Evolutionary conservation across 495 filamentous ascomycete species (phyloP).

Genomic region (Xylaria curta): DNA sequence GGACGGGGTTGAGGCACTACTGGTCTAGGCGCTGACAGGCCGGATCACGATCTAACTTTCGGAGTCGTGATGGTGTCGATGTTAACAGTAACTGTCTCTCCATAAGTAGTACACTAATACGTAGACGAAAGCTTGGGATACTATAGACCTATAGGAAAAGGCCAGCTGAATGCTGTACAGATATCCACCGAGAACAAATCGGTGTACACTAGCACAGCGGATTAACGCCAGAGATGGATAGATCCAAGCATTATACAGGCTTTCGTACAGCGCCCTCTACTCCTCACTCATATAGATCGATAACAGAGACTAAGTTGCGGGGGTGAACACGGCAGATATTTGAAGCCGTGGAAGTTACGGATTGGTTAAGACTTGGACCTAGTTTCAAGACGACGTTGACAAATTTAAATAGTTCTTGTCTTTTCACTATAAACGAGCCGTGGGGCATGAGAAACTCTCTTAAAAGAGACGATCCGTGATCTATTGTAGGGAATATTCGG

Average conservation of each 20-base stretch:
- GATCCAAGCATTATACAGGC: not conserved
- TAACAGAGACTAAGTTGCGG: not conserved
- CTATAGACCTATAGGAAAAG: not conserved
- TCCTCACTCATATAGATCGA: not conserved
- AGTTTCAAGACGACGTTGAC: not conserved
- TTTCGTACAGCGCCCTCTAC: not conserved
- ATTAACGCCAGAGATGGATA: not conserved
- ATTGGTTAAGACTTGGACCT: not conserved
- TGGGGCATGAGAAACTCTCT: constrained; percentile 23
- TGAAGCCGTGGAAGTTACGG: not conserved
- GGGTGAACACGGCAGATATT: not conserved
- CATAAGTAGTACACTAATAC: no score
- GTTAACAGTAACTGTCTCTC: no score
- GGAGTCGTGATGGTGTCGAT: no score
- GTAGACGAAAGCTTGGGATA: not conserved
- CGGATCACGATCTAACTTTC: no score
- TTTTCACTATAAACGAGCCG: constrained; percentile 23
- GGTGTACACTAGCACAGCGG: not conserved
- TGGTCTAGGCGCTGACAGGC: no score
- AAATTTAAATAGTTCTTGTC: not conserved
- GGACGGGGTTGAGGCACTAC: no score
- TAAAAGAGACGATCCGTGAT: constrained; percentile 15
- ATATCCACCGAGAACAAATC: not conserved
- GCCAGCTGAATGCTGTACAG: not conserved
- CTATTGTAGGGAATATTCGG: constrained; percentile 19